phyloP scores from a whole-genome alignment of 148 eudicot species.

The Cornus florida region DNA sequence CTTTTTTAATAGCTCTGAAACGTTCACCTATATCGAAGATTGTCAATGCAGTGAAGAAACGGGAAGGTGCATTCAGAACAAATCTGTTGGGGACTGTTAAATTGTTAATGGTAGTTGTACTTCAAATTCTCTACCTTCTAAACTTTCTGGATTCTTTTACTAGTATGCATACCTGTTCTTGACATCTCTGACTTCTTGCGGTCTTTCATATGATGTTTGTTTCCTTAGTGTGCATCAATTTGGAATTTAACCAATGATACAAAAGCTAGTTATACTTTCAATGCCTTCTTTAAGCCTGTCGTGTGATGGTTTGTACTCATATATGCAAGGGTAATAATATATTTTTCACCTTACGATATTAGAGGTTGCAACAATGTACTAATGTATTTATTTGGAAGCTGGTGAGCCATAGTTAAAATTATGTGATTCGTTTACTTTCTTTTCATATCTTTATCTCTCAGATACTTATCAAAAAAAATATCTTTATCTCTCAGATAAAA shows the following conservation, averaged over 20 bases:
- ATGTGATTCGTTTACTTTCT: no score
- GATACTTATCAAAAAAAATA: no score
- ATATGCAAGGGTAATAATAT: neutral
- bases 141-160: neutral
- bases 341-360: neutral
- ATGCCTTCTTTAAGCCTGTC: neutral
- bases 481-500: no score
- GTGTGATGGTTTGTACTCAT: neutral
- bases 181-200: neutral
- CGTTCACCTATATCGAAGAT: conserved; percentile 32
- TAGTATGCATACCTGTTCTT: conserved; percentile 4
- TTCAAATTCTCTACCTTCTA: neutral
- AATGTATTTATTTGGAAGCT: neutral
- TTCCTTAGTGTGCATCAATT: neutral
- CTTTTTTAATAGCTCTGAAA: conserved; percentile 35
- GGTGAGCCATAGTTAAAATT: neutral
- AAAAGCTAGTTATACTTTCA: neutral
- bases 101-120: conserved; percentile 49
- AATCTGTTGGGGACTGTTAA: conserved; percentile 40
- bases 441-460: no score
- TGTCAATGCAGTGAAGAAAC: conserved; percentile 58
- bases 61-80: conserved; percentile 57
- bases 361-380: neutral
- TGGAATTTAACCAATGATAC: neutral
- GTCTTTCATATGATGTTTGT: neutral